These are phyloP conservation scores for Pelargonium exstipulatum DNA, from an alignment of 441 rosid genomes.

Conservation along the genomic window DNA sequence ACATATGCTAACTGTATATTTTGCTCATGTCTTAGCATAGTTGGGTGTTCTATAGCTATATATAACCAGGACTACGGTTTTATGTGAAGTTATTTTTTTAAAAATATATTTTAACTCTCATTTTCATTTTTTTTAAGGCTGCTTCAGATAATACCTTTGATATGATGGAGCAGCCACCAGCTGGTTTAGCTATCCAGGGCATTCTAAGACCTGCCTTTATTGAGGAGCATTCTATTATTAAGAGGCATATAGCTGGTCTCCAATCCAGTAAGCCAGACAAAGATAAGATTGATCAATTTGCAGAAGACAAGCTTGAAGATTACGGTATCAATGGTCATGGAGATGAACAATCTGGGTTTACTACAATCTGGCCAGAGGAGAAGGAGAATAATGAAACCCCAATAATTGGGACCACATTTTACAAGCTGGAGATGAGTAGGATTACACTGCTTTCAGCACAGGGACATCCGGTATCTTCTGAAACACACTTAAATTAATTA, in stretches of 20 bases:
- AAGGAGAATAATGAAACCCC: constrained; percentile 29
- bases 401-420: constrained; percentile 47
- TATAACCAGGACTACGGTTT: too few relatives aligned
- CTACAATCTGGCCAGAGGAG: constrained; percentile 33
- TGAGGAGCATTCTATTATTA: constrained; percentile 65
- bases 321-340: constrained; percentile 37
- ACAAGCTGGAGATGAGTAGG: constrained; percentile 77
- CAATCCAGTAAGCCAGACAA: constrained; percentile 24
- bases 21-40: neutral
- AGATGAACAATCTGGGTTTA: constrained; percentile 28
- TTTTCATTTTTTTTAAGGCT: constrained; percentile 40
- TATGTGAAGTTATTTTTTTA: neutral
- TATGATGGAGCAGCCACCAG: constrained; percentile 89
- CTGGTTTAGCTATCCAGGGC: constrained; percentile 82
- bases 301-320: constrained; percentile 38
- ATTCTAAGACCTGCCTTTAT: constrained; percentile 64
- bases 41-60: neutral
- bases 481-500: neutral
- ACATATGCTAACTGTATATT: neutral
- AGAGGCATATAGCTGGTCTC: constrained; percentile 45
- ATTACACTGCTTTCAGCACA: constrained; percentile 72
- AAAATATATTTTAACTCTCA: constrained; percentile 11
- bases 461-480: constrained; percentile 59
- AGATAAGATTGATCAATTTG: constrained; percentile 30
- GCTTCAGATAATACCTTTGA: constrained; percentile 73